Evolutionary conservation across 1,284 basidiomycete genomes (phyloP), one percentile per base, ranked within the genome.

Genomic region (Takashimella koratensis): DNA sequence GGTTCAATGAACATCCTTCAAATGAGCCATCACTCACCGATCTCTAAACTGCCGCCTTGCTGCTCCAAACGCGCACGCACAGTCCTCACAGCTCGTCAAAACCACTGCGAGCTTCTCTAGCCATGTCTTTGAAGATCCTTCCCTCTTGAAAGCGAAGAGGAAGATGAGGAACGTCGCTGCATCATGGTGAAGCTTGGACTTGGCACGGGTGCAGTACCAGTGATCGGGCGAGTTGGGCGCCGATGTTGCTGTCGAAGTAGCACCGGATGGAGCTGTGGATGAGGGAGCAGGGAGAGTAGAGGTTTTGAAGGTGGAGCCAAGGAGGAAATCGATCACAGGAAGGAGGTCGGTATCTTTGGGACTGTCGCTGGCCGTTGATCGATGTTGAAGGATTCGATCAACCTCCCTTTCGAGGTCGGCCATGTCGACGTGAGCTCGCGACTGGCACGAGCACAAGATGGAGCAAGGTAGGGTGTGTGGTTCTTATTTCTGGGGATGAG

Each of bases 81-180:
- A 94, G 10, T 77, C 78, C 41, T 80, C 76, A 64, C 90, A 94
- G 2, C 77, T 73, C 20, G 76, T 67, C 27, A 93, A 67, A 51
- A 87, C 84, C 2, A 59, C 60, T 45, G 79, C 77, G 46, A 91
- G 70, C 54, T 78, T 80, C 16, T 69, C 67, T 67, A 84, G 83
- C 87, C 88, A 93, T 43, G 76, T 68, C 2, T 80, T 76, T 4
- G 87, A 84, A 13, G 78, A 77, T 0, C 74, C 67, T 54, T 83
- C 83, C 48, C 68, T 55, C 24, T 82, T 78, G 63, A 90, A 93
- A 3, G 90, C 90, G 65, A 87, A 86, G 43, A 93, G 74, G 56
- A 88, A 82, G 48, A 92, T 78, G 46, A 90, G 80, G 75, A 90
- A 94, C 0, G 83, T 84, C 0, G 90, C 88, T 1, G 85, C 82